Evolutionary conservation across 495 filamentous ascomycete species (phyloP).

Genomic region (Jackrogersella minutella): DNA sequence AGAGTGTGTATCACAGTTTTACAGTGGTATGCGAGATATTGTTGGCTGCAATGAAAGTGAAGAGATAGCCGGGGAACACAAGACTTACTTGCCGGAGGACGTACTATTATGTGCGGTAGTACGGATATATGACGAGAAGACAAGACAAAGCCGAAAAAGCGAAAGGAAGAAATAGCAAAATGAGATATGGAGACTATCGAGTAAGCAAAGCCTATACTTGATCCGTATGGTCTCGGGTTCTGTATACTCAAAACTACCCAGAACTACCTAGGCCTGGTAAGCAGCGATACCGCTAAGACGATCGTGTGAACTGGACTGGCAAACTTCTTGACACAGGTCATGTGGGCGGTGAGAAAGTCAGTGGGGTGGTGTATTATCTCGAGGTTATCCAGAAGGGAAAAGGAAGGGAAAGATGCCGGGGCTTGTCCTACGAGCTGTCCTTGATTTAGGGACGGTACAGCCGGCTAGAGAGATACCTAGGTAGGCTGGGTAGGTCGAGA

Average conservation of each 20-base stretch:
- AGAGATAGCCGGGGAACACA: slow-evolving; percentile 18
- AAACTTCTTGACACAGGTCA: slow-evolving; percentile 5
- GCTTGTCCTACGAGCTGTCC: neutral
- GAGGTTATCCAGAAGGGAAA: slow-evolving; percentile 8
- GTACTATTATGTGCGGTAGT: slow-evolving; percentile 26
- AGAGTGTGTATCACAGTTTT: slow-evolving; percentile 13
- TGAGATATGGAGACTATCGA: slow-evolving; percentile 36
- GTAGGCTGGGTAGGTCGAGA: slow-evolving; percentile 26
- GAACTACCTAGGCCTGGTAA: slow-evolving; percentile 24
- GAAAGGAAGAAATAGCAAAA: slow-evolving; percentile 12
- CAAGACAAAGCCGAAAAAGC: slow-evolving; percentile 8
- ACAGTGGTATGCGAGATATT: neutral
- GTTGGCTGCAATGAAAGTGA: slow-evolving; percentile 12
- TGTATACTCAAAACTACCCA: neutral
- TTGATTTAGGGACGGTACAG: slow-evolving; percentile 27
- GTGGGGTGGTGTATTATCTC: slow-evolving; percentile 24
- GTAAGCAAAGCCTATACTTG: slow-evolving; percentile 25
- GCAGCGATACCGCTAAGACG: slow-evolving; percentile 36
- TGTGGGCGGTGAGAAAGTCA: slow-evolving; percentile 23
- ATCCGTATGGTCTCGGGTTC: slow-evolving; percentile 18
- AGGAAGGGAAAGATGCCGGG: slow-evolving; percentile 25
- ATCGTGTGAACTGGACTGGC: slow-evolving; percentile 1
- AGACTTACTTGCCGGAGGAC: slow-evolving; percentile 10
- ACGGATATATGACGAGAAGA: slow-evolving; percentile 29
- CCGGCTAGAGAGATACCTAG: slow-evolving; percentile 3